phyloP scores from a whole-genome alignment of 2,329 filamentous ascomycete species.

The Cyphellophora europaea region DNA sequence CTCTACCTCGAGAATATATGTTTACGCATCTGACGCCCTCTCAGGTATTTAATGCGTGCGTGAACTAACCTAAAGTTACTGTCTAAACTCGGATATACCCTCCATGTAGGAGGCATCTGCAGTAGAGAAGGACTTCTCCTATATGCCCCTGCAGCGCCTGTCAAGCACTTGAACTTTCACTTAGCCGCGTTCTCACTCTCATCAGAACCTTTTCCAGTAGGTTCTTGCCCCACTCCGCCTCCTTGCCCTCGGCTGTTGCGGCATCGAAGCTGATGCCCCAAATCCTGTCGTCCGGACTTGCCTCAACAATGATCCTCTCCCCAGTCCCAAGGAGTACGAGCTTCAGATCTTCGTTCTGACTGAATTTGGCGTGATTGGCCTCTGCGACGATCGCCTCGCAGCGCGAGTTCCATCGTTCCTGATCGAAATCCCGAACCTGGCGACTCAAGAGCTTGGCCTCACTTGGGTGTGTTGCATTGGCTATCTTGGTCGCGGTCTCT shows the following conservation, averaged over 20 bases:
- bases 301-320: constrained; percentile 23
- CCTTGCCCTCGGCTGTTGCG: constrained; percentile 21
- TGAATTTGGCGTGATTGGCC: constrained; percentile 25
- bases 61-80: too few species aligned
- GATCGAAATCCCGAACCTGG: constrained; percentile 24
- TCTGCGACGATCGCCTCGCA: constrained; percentile 22
- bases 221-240: constrained; percentile 25
- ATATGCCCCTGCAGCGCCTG: too few species aligned
- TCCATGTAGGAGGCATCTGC: too few species aligned
- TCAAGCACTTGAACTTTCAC: too few species aligned
- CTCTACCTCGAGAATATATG: too few species aligned
- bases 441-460: constrained; percentile 21
- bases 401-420: constrained; percentile 20
- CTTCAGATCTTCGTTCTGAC: constrained; percentile 21
- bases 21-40: too few species aligned
- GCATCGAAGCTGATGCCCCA: constrained; percentile 26
- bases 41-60: too few species aligned
- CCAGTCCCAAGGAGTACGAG: constrained; percentile 22
- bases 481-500: constrained; percentile 20
- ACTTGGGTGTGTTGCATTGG: constrained; percentile 14
- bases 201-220: constrained; percentile 24
- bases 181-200: constrained; percentile 21
- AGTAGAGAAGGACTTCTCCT: too few species aligned
- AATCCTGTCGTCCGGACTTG: constrained; percentile 26
- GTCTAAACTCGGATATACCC: too few species aligned